A percentile compares a stretch with the other conserved stretches of the same genome.
Evolutionary conservation across 306 rosid species (phyloP).

Genomic region (Mucuna pruriens): DNA sequence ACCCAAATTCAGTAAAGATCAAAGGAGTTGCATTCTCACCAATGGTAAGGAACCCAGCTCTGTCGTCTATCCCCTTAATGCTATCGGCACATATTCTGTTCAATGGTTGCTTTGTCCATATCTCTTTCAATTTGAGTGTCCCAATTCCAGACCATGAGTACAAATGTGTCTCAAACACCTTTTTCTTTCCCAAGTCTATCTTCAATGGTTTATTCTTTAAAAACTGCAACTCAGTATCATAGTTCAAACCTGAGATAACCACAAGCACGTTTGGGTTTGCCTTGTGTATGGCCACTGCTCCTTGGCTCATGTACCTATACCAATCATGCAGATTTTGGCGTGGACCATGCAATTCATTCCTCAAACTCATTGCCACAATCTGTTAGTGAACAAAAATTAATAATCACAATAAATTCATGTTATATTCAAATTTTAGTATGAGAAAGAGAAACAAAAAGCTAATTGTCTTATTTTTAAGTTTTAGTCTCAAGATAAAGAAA

Average conservation of each 20-base stretch:
- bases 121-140: slow-evolving; percentile 46
- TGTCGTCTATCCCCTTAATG: slow-evolving; percentile 35
- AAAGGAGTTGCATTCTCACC: slow-evolving; percentile 51
- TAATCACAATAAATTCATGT: not conserved
- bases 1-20: slow-evolving; percentile 59
- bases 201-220: slow-evolving; percentile 42
- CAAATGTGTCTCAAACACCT: slow-evolving; percentile 59
- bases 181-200: slow-evolving; percentile 44
- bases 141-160: slow-evolving; percentile 63
- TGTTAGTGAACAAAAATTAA: slow-evolving; percentile 3
- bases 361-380: slow-evolving; percentile 64
- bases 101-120: slow-evolving; percentile 54
- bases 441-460: not conserved
- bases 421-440: not conserved
- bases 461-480: too few species aligned
- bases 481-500: too few species aligned
- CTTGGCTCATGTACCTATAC: slow-evolving; percentile 50
- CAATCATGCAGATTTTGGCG: slow-evolving; percentile 48
- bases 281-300: slow-evolving; percentile 46
- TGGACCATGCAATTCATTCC: slow-evolving; percentile 67
- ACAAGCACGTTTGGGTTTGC: slow-evolving; percentile 53
- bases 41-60: slow-evolving; percentile 51
- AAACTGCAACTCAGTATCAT: slow-evolving; percentile 55
- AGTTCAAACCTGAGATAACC: slow-evolving; percentile 57
- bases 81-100: slow-evolving; percentile 48